Base-by-base conservation (phyloP, 1,284 basidiomycete species). In the Vanrija pseudolonga region DNA sequence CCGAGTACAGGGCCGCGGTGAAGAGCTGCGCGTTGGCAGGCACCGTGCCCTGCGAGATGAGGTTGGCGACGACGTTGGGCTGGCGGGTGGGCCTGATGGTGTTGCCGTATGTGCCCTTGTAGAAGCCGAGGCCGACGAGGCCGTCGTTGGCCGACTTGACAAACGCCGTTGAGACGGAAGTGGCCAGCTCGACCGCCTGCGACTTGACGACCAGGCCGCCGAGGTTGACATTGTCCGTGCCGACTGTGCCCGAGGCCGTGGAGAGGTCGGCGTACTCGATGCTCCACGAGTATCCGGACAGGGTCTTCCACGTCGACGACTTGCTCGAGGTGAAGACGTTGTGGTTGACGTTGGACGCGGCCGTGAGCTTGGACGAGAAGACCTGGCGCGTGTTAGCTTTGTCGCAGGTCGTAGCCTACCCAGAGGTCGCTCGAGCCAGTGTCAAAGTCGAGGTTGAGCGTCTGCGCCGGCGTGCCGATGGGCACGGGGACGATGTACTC, bases 131-230 rank as follows among this genome's bases (percentile, higher is more conserved):
- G 17, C 79, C 80, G 73, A 81, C 32, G 2, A 32, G 32, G 2
- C 32, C 32, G 32, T 32, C 32, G 32, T 32, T 75, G 49, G 80
- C 74, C 6, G 79, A 79, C 38, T 71, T 73, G 17, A 80, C 65
- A 3, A 71, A 69, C 36, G 55, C 60, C 24, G 71, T 60, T 26
- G 72, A 71, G 44, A 79, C 74, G 11, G 60, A 51, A 50, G 72
- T 65, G 50, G 56, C 69, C 59, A 55, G 51, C 67, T 80, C 88
- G 62, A 90, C 87, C 0, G 80, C 77, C 71, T 90, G 89, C 44
- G 83, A 81, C 4, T 79, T 66, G 3, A 92, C 85, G 8, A 81
- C 80, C 72, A 90, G 92, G 3, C 89, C 89, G 3, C 85, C 89
- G 81, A 93, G 86, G 63, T 87, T 83, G 9, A 94, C 84, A 2